Conservation (phyloP, 2,329 filamentous ascomycete species). For the Botrytis galanthina region DNA sequence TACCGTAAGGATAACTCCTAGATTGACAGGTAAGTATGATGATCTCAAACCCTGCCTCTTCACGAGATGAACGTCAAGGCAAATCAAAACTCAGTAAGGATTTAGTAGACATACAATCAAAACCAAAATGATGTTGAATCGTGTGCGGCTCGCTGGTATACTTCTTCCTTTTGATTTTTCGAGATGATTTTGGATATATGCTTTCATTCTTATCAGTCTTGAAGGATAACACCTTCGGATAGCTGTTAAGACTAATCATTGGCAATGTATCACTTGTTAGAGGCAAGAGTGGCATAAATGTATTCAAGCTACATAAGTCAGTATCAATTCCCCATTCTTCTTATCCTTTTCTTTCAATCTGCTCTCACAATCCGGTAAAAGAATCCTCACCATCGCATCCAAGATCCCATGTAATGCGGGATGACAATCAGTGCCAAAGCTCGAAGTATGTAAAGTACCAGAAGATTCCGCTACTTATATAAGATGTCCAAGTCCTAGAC, state of each 20-base stretch:
- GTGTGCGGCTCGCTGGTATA: background rate
- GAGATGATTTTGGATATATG: conserved; percentile 52
- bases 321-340: conserved; percentile 43
- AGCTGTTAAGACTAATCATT: background rate
- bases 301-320: conserved; percentile 58
- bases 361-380: conserved; percentile 33
- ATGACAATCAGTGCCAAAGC: conserved; percentile 51
- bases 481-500: background rate
- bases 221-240: background rate
- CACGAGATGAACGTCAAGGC: background rate
- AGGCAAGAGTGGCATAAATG: conserved; percentile 32
- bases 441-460: no score
- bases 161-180: conserved; percentile 22
- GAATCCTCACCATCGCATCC: conserved; percentile 47
- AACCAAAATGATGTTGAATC: conserved; percentile 52
- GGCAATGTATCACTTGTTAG: background rate
- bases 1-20: conserved; percentile 32
- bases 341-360: conserved; percentile 28
- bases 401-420: conserved; percentile 51
- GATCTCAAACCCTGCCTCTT: background rate
- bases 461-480: background rate
- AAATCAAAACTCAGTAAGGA: conserved; percentile 29
- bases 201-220: conserved; percentile 31
- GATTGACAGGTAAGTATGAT: background rate
- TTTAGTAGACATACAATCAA: conserved; percentile 50